phyloP scores from a whole-genome alignment of 2,329 filamentous ascomycete genomes.

The Botrytis sinoallii region DNA sequence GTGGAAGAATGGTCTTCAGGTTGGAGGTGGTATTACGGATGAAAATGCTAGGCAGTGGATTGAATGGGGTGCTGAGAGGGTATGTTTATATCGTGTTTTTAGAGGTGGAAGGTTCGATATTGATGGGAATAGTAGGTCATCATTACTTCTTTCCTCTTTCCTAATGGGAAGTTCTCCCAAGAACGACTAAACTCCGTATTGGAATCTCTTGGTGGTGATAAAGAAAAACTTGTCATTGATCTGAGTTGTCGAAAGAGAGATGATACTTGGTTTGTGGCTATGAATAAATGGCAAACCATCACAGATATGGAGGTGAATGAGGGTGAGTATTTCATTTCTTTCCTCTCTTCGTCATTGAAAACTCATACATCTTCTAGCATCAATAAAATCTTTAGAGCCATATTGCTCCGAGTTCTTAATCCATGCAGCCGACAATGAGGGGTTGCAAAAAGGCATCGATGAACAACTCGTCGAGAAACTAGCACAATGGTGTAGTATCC shows the following conservation, averaged over 20 bases:
- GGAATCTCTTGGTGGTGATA: conserved; percentile 68
- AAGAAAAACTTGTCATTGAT: conserved; percentile 84
- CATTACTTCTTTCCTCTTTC: conserved; percentile 94
- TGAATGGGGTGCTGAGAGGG: conserved; percentile 83
- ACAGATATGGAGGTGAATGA: conserved; percentile 92
- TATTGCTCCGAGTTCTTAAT: conserved; percentile 97
- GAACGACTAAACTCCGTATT: conserved; percentile 73
- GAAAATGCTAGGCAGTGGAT: conserved; percentile 84
- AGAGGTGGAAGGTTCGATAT: not conserved
- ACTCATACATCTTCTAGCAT: conserved; percentile 53
- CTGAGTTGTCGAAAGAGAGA: conserved; percentile 78
- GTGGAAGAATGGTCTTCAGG: conserved; percentile 80
- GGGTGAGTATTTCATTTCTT: conserved; percentile 51
- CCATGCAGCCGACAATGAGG: conserved; percentile 95
- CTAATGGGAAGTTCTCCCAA: conserved; percentile 75
- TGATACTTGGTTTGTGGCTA: conserved; percentile 89
- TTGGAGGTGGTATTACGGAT: conserved; percentile 91
- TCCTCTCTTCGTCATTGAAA: not conserved
- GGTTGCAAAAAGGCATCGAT: conserved; percentile 87
- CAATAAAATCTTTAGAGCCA: conserved; percentile 76
- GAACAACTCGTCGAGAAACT: conserved; percentile 74
- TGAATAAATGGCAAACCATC: conserved; percentile 98
- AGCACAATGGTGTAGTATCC: conserved; percentile 83
- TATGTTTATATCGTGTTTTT: conserved; percentile 41
- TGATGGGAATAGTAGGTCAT: conserved; percentile 67